Evolutionary conservation across 352 stramenopile species (phyloP).

Genomic region (Phytophthora multivora): DNA sequence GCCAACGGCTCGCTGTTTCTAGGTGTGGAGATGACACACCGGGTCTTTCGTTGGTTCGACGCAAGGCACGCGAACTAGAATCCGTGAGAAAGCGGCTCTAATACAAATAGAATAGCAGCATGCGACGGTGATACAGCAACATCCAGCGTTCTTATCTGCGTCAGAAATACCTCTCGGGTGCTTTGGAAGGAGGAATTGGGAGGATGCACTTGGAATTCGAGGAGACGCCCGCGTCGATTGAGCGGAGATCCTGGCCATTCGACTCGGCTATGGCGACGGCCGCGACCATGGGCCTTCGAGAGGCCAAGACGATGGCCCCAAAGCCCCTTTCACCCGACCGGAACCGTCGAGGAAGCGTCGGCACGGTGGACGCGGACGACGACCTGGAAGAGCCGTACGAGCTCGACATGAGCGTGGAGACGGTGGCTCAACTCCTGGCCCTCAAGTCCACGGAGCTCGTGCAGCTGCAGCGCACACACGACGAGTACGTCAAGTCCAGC

Average conservation of each 20-base stretch:
- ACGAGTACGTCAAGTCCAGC: conserved; percentile 78
- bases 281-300: conserved; percentile 19
- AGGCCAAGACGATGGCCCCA: conserved; percentile 10
- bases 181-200: conserved; percentile 1
- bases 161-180: conserved; percentile 11
- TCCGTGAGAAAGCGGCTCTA: too few relatives aligned
- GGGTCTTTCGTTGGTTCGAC: conserved; percentile 71
- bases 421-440: conserved; percentile 23
- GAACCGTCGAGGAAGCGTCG: conserved; percentile 14
- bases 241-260: conserved; percentile 13
- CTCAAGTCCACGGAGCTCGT: conserved; percentile 45
- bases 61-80: conserved; percentile 31
- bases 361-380: conserved; percentile 18
- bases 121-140: conserved; percentile 15
- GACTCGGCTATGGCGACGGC: conserved; percentile 12
- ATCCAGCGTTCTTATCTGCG: conserved; percentile 30
- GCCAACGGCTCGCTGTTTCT: conserved; percentile 90
- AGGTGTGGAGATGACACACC: conserved; percentile 89
- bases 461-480: conserved; percentile 61
- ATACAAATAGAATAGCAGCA: conserved; percentile 32
- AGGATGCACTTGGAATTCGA: conserved; percentile 28
- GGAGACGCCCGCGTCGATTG: conserved; percentile 13
- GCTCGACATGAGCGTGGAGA: conserved; percentile 13
- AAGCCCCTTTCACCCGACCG: conserved; percentile 13
- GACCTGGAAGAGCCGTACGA: conserved; percentile 24